Base-by-base conservation (phyloP, 176 grass and related monocot species). In the Sorghum bicolor region DNA sequence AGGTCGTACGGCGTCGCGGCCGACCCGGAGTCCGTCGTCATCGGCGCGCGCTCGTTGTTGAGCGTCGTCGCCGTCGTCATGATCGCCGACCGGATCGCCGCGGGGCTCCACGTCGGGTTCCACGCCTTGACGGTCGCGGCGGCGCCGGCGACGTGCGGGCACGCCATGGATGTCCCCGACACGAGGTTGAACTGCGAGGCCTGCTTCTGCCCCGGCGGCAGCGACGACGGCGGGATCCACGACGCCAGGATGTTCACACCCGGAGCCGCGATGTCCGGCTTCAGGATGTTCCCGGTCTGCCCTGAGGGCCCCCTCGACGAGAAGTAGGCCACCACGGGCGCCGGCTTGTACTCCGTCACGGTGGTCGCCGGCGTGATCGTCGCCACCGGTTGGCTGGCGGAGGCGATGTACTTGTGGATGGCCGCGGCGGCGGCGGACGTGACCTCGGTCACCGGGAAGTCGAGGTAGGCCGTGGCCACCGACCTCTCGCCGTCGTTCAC, bases 81-180 rank as follows among this genome's bases (percentile, higher is more conserved):
- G 84, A 98, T 91, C 3, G 95, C 90, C 6, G 95, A 98, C 17
- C 95, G 64, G 80, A 98, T 82, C 11, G 92, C 95, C 5, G 90
- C 88, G 0, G 92, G 95, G 67, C 90, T 98, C 95, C 95, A 95
- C 12, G 84, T 85, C 1, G 92, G 92, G n/a, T 98, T 93, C 95
- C 95, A 95, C 16, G 92, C 60, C 65, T 78, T 94, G 24, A 98
- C 45, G 0, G 87, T 95, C 6, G 95, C 91, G 3, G 92, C 92
- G 1, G 87, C 89, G 1, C 91, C 91, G 1, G 92, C 85, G 14
- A 95, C 91, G 80, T 98, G 95, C 1, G 92, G 95, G 68, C 95
- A 98, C 5, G 92, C 92, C 92, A 98, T 98, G 75, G 95, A 98
- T 33, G 95, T 98, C 24, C 95, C 92, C 0, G 95, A 98, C 34